Conservation (phyloP, 139 green algal genomes). For the Auxenochlorella pyrenoidosa region DNA sequence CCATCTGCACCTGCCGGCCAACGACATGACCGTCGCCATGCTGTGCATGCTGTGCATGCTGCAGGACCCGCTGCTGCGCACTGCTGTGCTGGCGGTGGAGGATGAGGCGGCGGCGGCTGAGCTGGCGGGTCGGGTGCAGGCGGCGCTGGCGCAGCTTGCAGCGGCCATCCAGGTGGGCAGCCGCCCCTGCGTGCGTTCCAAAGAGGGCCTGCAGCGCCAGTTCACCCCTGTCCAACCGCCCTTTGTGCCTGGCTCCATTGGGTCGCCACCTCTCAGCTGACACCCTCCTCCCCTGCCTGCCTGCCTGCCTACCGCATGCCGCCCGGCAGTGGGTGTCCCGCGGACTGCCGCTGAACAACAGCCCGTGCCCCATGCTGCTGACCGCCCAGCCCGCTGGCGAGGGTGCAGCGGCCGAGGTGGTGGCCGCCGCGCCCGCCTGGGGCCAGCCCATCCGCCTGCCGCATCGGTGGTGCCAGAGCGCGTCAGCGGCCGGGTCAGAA, state of each 20-base stretch:
- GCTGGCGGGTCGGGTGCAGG: neutral
- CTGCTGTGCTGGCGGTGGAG: neutral
- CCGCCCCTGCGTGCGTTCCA: neutral
- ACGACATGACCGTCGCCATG: neutral
- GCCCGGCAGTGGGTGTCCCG: constrained; percentile 2
- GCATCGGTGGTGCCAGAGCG: neutral
- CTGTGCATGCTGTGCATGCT: neutral
- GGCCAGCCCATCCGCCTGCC: neutral
- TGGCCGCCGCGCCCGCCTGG: neutral
- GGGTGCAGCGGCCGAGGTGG: neutral
- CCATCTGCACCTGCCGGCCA: neutral
- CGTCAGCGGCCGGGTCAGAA: neutral
- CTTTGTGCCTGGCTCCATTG: no score
- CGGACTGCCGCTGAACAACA: neutral
- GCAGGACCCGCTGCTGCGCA: constrained; percentile 9
- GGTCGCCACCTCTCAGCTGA: neutral
- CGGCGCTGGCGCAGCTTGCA: neutral
- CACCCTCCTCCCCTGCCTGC: neutral
- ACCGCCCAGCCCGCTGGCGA: neutral
- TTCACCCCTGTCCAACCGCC: no score
- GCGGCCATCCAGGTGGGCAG: neutral
- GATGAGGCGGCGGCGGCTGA: neutral
- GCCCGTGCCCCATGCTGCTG: neutral
- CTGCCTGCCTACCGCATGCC: neutral
- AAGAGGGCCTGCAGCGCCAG: no score